These are phyloP conservation scores for Apiotrichum sp. DNA, from an alignment of 1,284 basidiomycete species.

Conservation along the genomic window DNA sequence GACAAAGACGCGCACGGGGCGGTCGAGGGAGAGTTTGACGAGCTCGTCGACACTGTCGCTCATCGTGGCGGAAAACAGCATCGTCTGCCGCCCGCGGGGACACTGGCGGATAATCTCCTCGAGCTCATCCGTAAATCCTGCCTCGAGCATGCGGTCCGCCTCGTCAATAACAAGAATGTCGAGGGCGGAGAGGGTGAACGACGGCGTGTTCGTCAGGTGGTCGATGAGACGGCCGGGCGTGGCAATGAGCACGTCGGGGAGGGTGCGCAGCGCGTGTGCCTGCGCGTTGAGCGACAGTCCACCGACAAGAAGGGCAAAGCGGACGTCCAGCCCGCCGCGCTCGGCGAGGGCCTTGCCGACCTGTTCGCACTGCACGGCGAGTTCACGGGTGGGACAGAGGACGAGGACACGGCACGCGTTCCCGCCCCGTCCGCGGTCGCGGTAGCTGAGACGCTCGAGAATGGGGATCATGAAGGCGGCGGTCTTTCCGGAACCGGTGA, in stretches of 20 bases:
- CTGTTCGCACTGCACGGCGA: slow-evolving; percentile 90
- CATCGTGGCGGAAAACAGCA: slow-evolving; percentile 98
- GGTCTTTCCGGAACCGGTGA: slow-evolving; percentile 95
- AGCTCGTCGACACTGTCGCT: slow-evolving; percentile 92
- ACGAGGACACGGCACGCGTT: slow-evolving; percentile 90
- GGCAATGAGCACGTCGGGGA: slow-evolving; percentile 88
- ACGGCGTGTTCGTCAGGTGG: slow-evolving; percentile 89
- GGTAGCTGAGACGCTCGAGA: slow-evolving; percentile 81
- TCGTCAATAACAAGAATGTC: slow-evolving; percentile 95
- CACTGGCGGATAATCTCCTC: slow-evolving; percentile 88
- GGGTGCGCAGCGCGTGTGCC: slow-evolving; percentile 71
- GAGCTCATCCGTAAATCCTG: slow-evolving; percentile 94
- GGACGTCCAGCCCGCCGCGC: slow-evolving; percentile 71
- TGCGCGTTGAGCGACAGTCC: slow-evolving; percentile 88
- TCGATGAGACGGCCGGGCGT: slow-evolving; percentile 90
- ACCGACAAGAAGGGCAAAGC: slow-evolving; percentile 84
- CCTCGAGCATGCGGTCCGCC: slow-evolving; percentile 95
- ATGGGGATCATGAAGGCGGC: slow-evolving; percentile 93
- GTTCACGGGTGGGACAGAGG: slow-evolving; percentile 85
- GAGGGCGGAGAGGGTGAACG: slow-evolving; percentile 86
- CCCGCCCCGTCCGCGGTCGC: slow-evolving; percentile 71
- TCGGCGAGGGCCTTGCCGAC: slow-evolving; percentile 76
- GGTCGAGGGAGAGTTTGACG: slow-evolving; percentile 82
- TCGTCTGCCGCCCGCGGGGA: slow-evolving; percentile 83
- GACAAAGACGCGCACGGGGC: slow-evolving; percentile 89